Evolutionary conservation across 2,329 filamentous ascomycete species (phyloP).

Genomic region (Cytospora paraplurivora): DNA sequence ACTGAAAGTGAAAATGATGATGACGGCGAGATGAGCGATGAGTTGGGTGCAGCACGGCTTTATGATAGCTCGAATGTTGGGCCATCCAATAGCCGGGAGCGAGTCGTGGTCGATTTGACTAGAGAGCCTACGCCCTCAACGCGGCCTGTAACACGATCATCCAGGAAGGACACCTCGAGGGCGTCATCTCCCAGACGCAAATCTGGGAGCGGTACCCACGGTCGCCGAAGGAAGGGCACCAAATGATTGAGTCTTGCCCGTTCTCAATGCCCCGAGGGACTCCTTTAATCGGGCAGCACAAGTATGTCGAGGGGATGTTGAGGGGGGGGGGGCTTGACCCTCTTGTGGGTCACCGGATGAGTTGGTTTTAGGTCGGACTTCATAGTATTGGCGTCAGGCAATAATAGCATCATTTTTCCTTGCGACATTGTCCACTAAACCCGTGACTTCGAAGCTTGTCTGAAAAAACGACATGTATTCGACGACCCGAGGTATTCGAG

Average conservation of each 20-base stretch:
- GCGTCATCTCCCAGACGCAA: slow-evolving; percentile 44
- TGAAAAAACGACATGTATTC: slow-evolving; percentile 1
- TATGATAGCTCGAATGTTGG: slow-evolving; percentile 23
- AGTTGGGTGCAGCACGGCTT: slow-evolving; percentile 28
- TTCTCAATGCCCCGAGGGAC: slow-evolving; percentile 18
- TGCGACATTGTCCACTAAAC: neutral
- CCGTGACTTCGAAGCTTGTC: neutral
- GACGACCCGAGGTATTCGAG: slow-evolving; percentile 17
- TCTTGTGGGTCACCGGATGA: slow-evolving; percentile 11
- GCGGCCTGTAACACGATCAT: slow-evolving; percentile 35
- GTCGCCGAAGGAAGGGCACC: slow-evolving; percentile 33
- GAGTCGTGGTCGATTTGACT: slow-evolving; percentile 44
- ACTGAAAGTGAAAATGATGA: slow-evolving; percentile 25
- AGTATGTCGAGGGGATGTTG: slow-evolving; percentile 5
- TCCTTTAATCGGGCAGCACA: neutral
- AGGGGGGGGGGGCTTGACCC: neutral
- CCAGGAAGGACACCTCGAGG: slow-evolving; percentile 39
- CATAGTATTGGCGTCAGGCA: slow-evolving; percentile 12
- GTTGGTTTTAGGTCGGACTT: slow-evolving; percentile 8
- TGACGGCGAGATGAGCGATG: slow-evolving; percentile 40
- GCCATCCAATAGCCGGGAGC: slow-evolving; percentile 37
- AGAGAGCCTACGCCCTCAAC: slow-evolving; percentile 30
- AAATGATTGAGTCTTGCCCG: slow-evolving; percentile 19
- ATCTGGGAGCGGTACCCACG: slow-evolving; percentile 34
- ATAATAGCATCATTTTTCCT: slow-evolving; percentile 16